phyloP scores from a whole-genome alignment of 345 rosid species.

The Cardiospermum halicacabum region DNA sequence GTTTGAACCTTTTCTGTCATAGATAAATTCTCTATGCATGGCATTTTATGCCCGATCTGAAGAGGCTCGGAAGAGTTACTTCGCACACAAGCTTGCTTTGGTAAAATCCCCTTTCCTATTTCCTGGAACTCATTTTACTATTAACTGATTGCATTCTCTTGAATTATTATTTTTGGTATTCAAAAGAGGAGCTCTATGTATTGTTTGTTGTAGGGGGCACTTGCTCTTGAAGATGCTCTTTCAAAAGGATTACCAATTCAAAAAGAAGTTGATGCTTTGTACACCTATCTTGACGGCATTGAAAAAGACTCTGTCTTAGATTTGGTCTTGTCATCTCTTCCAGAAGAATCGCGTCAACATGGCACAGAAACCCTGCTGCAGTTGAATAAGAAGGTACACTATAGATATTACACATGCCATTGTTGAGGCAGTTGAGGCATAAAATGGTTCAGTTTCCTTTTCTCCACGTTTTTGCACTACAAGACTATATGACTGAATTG shows the following conservation, averaged over 20 bases:
- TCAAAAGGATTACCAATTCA: constrained; percentile 83
- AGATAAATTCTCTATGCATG: constrained; percentile 89
- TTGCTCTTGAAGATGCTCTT: constrained; percentile 87
- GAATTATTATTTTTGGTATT: neutral
- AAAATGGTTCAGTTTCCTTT: neutral
- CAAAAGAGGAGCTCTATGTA: constrained; percentile 20
- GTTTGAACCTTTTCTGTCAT: constrained; percentile 19
- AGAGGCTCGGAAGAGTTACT: constrained; percentile 86
- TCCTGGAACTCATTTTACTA: neutral
- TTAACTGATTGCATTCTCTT: neutral
- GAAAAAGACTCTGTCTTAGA: constrained; percentile 67
- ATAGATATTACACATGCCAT: neutral
- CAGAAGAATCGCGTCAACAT: constrained; percentile 66
- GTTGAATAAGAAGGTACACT: constrained; percentile 71
- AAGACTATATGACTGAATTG: neutral
- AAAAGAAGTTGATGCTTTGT: constrained; percentile 66
- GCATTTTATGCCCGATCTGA: constrained; percentile 95
- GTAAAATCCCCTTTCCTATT: constrained; percentile 31
- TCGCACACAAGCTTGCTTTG: constrained; percentile 92
- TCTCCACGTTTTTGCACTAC: neutral
- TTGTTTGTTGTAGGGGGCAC: constrained; percentile 55
- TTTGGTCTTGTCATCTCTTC: constrained; percentile 82
- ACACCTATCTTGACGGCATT: constrained; percentile 54
- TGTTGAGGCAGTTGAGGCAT: neutral
- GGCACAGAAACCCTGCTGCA: constrained; percentile 73